phyloP scores from a whole-genome alignment of 768 basidiomycete genomes.

The Lactarius hatsudake region DNA sequence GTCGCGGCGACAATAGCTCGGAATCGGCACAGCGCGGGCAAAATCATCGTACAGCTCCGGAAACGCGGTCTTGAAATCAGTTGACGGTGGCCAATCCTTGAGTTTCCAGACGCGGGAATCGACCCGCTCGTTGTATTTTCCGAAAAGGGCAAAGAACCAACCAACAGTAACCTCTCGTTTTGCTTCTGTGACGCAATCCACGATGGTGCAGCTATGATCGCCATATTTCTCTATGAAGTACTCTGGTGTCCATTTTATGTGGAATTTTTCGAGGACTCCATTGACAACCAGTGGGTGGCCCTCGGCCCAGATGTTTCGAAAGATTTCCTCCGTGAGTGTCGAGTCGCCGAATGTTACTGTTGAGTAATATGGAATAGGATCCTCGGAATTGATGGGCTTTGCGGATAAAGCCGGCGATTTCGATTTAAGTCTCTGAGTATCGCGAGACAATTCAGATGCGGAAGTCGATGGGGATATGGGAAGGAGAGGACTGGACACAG shows the following conservation, averaged over 20 bases:
- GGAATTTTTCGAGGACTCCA: conserved; percentile 58
- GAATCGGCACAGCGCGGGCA: conserved; percentile 75
- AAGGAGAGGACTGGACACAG: conserved; percentile 21
- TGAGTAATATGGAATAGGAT: conserved; percentile 41
- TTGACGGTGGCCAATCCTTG: conserved; percentile 83
- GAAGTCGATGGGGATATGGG: conserved; percentile 25
- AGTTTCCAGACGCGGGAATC: conserved; percentile 57
- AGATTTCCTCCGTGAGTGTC: conserved; percentile 55
- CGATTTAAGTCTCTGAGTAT: conserved; percentile 9
- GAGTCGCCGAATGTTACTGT: conserved; percentile 48
- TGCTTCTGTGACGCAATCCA: conserved; percentile 33
- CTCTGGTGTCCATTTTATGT: conserved; percentile 76
- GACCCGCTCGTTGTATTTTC: conserved; percentile 38
- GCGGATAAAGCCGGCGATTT: conserved; percentile 14
- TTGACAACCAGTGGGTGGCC: conserved; percentile 81
- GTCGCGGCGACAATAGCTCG: conserved; percentile 84
- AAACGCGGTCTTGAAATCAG: conserved; percentile 78
- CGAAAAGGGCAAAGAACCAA: conserved; percentile 22
- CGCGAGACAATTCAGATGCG: conserved; percentile 20
- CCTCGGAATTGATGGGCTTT: conserved; percentile 8
- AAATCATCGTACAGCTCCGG: conserved; percentile 89
- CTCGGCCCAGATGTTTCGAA: conserved; percentile 65
- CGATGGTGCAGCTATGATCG: conserved; percentile 59
- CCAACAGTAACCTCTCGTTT: conserved; percentile 22
- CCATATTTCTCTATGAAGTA: conserved; percentile 73